Percentiles rank a stretch among this genome's conserved stretches.
Evolutionary conservation across 2,329 filamentous ascomycete species (phyloP).

Genomic region (Paecilomyces dactylethromorphus): DNA sequence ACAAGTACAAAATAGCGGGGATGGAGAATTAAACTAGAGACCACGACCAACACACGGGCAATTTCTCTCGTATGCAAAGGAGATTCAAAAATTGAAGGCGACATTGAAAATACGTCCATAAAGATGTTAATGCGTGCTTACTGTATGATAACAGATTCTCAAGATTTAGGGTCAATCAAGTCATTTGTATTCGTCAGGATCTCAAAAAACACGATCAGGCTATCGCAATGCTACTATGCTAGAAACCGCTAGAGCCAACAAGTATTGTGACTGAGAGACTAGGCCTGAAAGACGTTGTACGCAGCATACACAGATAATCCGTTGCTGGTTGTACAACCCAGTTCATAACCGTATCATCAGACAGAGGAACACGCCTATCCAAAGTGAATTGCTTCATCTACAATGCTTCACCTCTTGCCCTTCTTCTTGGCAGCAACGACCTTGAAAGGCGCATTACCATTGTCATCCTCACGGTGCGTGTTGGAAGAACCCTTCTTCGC

Average conservation of each 20-base stretch:
- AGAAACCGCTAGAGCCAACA: not conserved
- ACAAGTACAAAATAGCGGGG: no score
- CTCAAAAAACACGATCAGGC: not conserved
- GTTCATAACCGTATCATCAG: not conserved
- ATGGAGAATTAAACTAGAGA: no score
- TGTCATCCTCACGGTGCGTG: conserved; percentile 42
- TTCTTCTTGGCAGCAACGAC: conserved; percentile 92
- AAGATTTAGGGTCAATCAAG: not conserved
- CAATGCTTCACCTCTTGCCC: conserved; percentile 57
- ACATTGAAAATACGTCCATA: not conserved
- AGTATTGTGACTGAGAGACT: not conserved
- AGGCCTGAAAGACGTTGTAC: not conserved
- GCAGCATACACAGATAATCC: not conserved
- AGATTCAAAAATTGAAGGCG: not conserved
- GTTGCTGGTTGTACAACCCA: not conserved
- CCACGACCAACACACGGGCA: no score
- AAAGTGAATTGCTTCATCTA: not conserved
- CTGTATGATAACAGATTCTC: not conserved
- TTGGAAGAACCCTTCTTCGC: conserved; percentile 74
- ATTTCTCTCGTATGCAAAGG: not conserved
- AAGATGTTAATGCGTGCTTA: not conserved
- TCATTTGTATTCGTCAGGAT: not conserved
- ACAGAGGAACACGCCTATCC: not conserved
- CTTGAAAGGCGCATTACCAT: conserved; percentile 63
- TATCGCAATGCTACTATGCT: not conserved